Conservation (phyloP, 2,329 filamentous ascomycete species). For the Dothideomycetes sp. region DNA sequence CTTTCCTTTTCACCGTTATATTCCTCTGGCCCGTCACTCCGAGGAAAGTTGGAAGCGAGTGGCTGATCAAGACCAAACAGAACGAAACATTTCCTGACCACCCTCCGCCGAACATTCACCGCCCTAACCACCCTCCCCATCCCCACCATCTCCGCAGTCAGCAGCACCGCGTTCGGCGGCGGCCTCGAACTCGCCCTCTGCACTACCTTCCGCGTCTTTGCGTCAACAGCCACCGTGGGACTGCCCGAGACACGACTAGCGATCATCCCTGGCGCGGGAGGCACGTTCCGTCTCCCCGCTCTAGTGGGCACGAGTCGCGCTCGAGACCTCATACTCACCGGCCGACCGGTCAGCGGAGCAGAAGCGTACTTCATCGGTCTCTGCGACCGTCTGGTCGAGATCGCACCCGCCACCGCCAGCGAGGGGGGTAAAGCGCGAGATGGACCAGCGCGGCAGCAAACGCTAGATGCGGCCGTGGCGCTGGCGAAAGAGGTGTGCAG, state of each 20-base stretch:
- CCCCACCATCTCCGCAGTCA: constrained; percentile 81
- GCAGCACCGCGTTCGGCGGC: constrained; percentile 78
- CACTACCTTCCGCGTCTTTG: constrained; percentile 80
- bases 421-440: constrained; percentile 36
- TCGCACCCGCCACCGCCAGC: constrained; percentile 53
- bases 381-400: constrained; percentile 79
- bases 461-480: constrained; percentile 63
- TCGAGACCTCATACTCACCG: constrained; percentile 83
- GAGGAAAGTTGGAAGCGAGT: too few relatives aligned
- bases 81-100: constrained; percentile 64
- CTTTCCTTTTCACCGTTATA: too few relatives aligned
- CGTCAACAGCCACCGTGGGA: constrained; percentile 65
- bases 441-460: constrained; percentile 51
- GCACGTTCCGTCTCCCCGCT: constrained; percentile 74
- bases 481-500: constrained; percentile 80
- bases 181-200: constrained; percentile 86
- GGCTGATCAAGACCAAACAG: constrained; percentile 34
- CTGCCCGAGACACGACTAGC: constrained; percentile 87
- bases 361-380: constrained; percentile 90
- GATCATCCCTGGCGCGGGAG: constrained; percentile 90
- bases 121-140: constrained; percentile 66
- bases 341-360: constrained; percentile 67
- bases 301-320: constrained; percentile 72
- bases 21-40: too few relatives aligned
- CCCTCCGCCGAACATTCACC: constrained; percentile 65